Base-by-base conservation (phyloP, 441 rosid species). In the Euphorbia celastroides region DNA sequence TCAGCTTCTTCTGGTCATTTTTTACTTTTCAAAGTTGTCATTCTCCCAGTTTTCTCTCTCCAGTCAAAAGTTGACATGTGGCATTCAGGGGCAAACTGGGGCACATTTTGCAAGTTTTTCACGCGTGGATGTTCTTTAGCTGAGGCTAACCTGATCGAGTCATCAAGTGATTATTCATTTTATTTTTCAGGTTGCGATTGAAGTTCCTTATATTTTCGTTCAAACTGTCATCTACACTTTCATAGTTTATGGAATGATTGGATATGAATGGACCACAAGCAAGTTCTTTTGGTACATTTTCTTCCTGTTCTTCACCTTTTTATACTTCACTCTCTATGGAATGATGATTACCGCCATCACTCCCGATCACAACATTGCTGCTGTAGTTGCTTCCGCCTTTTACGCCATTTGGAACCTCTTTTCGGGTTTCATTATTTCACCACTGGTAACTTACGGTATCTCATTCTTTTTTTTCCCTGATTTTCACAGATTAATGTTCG, bases 261-360 rank as follows among this genome's bases (percentile, higher is more conserved):
- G 85, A 27, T 85, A 82, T 36, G 83, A 87, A 7, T 85, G 89
- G 93, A 74, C 76, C 11, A 61, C 28, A 0, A 17, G 27, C 64
- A 82, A 86, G 73, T 84, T 86, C 72, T 57, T 84, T 7, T 84
- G 88, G 87, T 84, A 75, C 57, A 28, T 87, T 26, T 80, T 83
- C 78, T 79, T 70, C 73, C 79, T 77, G 86, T 80, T 69, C 77
- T 78, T 84, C 84, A 79, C 82, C 32, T 64, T 87, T 31, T 51
- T 87, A 46, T 83, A 77, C 83, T 80, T 76, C 78, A 85, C 85
- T 12, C 75, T 72, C 71, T 87, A 82, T 23, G 89, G 93, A 14
- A 87, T 87, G 93, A 82, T 80, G 93, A 36, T 71, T 0, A 85
- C 82, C 17, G 86, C 88, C 7, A 52, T 75, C 48, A 84, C 90